phyloP scores from a whole-genome alignment of 495 filamentous ascomycete species.

The Astrocystis sublimbata region DNA sequence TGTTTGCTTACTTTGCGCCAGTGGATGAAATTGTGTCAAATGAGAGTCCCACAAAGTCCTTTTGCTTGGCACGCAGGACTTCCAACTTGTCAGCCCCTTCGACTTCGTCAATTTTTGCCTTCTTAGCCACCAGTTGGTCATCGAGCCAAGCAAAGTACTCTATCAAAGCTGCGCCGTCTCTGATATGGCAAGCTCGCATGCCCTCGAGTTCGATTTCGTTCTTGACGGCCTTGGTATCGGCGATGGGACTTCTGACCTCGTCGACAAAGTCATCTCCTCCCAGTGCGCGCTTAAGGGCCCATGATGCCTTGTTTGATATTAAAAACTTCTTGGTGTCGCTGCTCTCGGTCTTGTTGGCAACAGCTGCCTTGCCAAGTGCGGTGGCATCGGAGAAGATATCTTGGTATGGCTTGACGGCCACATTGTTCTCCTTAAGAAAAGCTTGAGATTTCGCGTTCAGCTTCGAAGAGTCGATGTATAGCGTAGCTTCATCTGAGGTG shows the following conservation, averaged over 20 bases:
- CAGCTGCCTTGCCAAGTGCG: conserved; percentile 52
- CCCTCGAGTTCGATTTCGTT: conserved; percentile 89
- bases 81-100: conserved; percentile 90
- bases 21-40: conserved; percentile 97
- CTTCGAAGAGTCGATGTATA: conserved; percentile 85
- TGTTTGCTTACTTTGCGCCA: conserved; percentile 67
- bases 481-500: conserved; percentile 74
- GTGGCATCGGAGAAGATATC: conserved; percentile 78
- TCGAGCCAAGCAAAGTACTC: conserved; percentile 98
- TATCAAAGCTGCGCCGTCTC: conserved; percentile 88
- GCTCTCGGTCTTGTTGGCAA: conserved; percentile 35
- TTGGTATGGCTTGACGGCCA: conserved; percentile 80
- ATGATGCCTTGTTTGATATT: conserved; percentile 87
- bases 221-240: conserved; percentile 97
- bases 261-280: conserved; percentile 89
- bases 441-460: conserved; percentile 65
- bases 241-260: conserved; percentile 82
- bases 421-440: conserved; percentile 68
- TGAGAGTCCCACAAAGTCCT: conserved; percentile 85
- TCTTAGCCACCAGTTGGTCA: conserved; percentile 75
- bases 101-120: conserved; percentile 79
- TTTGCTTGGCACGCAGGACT: conserved; percentile 73
- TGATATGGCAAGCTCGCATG: conserved; percentile 91
- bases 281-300: conserved; percentile 84
- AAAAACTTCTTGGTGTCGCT: conserved; percentile 68